Evolutionary conservation across 2,329 filamentous ascomycete species (phyloP), one percentile per base, ranked within the genome.

Genomic region (Zymoseptoria pseudotritici): DNA sequence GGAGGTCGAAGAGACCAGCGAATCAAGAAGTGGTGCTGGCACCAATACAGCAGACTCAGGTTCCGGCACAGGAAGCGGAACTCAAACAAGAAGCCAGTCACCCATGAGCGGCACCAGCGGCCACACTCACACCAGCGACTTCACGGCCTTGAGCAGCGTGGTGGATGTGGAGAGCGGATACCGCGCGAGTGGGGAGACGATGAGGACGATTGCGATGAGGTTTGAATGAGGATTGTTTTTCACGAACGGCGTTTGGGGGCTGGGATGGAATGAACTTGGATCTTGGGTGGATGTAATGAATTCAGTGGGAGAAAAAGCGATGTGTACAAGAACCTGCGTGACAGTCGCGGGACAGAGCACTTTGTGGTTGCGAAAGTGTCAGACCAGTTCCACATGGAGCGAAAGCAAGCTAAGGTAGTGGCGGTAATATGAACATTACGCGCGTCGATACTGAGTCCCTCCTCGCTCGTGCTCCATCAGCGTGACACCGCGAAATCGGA

Each of bases 141-240:
- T 68, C 36, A 75, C 74, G 10, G 71, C 74, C 4, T 72, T 73
- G 19, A 78, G 75, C 69, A 78, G 75, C 59, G 70, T 79, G 5
- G 64, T 76, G 29, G 75, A 75, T 55, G 71, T 75, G 11, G 36
- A 46, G 36, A 46, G 36, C 42, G 76, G 72, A 53, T 72, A 74
- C 4, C 67, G 76, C 58, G 68, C 72, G 21, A 77, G 76, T 62
- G 67, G 70, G 51, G 75, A 77, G 57, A 77, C 75, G 9, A 64
- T 75, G 29, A 61, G 70, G 26, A 73, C 71, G 17, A 57, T 29
- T 19, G 29, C 52, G 13, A 19, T 26, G 20, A 29, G 52, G 36
- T 46, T 46, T 46, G 36, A 46, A n/a, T 46, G 17, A 46, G n/a
- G 36, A 17, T 29, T 29, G 36, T 7, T 17, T 17, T 46, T 46